A percentile compares a stretch with the other conserved stretches of the same genome.
These are phyloP conservation scores for Macaranga tanarius DNA, from an alignment of 441 rosid species.

Conservation along the genomic window DNA sequence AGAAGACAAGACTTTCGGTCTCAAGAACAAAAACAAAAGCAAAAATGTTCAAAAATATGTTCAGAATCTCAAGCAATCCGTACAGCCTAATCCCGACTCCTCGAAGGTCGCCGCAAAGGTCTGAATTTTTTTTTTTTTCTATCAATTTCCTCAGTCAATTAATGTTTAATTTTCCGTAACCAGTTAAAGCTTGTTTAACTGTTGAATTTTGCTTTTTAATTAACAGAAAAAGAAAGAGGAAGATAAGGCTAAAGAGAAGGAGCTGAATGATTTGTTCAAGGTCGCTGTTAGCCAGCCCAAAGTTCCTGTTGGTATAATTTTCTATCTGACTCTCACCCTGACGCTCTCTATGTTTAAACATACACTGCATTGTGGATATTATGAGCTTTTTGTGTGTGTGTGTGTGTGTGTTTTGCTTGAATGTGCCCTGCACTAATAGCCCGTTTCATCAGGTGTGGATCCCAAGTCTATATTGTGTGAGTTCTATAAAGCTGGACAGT, in stretches of 20 bases:
- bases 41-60: slow-evolving; percentile 94
- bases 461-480: slow-evolving; percentile 90
- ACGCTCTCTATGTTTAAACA: too few relatives aligned
- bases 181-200: background rate
- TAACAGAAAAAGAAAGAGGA: slow-evolving; percentile 92
- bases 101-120: slow-evolving; percentile 74
- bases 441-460: slow-evolving; percentile 64
- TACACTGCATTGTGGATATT: too few relatives aligned
- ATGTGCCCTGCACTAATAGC: too few relatives aligned
- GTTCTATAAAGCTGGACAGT: slow-evolving; percentile 86
- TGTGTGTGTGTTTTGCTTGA: too few relatives aligned
- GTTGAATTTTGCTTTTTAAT: background rate
- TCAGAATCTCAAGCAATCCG: slow-evolving; percentile 78
- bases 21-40: slow-evolving; percentile 94
- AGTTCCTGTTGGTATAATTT: slow-evolving; percentile 68
- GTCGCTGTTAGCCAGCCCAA: slow-evolving; percentile 93
- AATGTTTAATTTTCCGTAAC: too few relatives aligned
- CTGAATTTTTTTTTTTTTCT: background rate
- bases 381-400: too few relatives aligned
- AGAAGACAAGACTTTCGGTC: slow-evolving; percentile 94
- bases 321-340: background rate
- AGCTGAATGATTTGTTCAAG: slow-evolving; percentile 86
- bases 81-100: slow-evolving; percentile 72
- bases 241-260: slow-evolving; percentile 82
- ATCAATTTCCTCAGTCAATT: too few relatives aligned